A percentile compares a stretch with the other conserved stretches of the same genome.
Conservation (phyloP, 2,329 filamentous ascomycete genomes). For the Epichloe baconii region DNA sequence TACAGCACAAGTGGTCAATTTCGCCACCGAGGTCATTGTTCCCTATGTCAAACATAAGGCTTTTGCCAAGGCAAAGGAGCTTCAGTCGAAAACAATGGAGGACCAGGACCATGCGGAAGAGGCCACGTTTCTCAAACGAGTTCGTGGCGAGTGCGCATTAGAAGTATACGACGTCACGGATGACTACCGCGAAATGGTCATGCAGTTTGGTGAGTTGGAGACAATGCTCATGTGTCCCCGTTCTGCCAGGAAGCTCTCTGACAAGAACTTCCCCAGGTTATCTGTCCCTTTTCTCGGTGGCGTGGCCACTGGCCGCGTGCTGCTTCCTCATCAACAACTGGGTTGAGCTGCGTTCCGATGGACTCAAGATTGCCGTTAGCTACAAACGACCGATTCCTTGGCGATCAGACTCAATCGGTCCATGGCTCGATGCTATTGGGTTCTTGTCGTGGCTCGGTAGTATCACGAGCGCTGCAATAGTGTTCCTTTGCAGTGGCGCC, state of each 20-base stretch:
- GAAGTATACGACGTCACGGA: slow-evolving; percentile 78
- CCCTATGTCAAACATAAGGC: slow-evolving; percentile 73
- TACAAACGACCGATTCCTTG: slow-evolving; percentile 82
- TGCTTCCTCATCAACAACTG: slow-evolving; percentile 93
- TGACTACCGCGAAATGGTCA: slow-evolving; percentile 87
- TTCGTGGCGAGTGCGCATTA: slow-evolving; percentile 71
- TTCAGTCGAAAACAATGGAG: slow-evolving; percentile 45
- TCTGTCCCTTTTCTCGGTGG: slow-evolving; percentile 77
- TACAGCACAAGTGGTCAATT: slow-evolving; percentile 81
- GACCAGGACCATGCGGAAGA: slow-evolving; percentile 64
- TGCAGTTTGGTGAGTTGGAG: slow-evolving; percentile 50
- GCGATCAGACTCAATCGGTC: slow-evolving; percentile 86
- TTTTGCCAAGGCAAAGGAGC: slow-evolving; percentile 66
- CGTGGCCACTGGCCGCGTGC: slow-evolving; percentile 85
- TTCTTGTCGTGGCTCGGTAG: slow-evolving; percentile 93
- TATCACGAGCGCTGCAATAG: slow-evolving; percentile 72
- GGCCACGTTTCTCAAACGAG: slow-evolving; percentile 62
- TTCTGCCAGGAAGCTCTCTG: background rate
- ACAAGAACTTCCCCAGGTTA: slow-evolving; percentile 46
- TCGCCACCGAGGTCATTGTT: slow-evolving; percentile 71
- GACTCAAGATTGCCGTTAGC: slow-evolving; percentile 83
- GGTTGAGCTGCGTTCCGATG: slow-evolving; percentile 86
- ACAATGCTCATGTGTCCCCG: background rate
- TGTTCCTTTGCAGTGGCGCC: slow-evolving; percentile 74
- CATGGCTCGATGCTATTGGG: slow-evolving; percentile 73